phyloP scores from a whole-genome alignment of 108 stramenopile genomes.

The Skeletonema menzelii region DNA sequence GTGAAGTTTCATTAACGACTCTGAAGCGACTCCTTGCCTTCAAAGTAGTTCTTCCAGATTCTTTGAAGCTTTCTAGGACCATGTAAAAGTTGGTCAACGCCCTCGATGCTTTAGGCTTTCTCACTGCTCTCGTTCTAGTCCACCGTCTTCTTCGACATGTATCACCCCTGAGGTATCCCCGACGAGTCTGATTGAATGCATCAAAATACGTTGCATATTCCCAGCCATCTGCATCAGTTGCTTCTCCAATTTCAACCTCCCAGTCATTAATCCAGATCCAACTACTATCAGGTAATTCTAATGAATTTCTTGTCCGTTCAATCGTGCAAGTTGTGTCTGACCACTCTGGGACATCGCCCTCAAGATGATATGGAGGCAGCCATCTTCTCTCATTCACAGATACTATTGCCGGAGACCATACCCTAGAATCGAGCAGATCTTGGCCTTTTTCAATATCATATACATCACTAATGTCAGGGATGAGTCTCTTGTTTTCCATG shows the following conservation, averaged over 20 bases:
- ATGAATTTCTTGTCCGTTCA: constrained; percentile 51
- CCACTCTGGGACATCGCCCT: constrained; percentile 77
- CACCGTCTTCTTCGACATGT: constrained; percentile 70
- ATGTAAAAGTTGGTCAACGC: neutral
- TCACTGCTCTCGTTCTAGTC: constrained; percentile 71
- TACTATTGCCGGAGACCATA: constrained; percentile 65
- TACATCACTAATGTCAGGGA: constrained; percentile 51
- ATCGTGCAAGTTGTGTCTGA: constrained; percentile 71
- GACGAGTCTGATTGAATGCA: constrained; percentile 54
- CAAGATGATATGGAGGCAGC: constrained; percentile 64
- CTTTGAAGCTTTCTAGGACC: constrained; percentile 17
- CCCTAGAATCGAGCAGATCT: constrained; percentile 61
- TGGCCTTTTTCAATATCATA: constrained; percentile 65
- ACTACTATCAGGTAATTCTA: constrained; percentile 67
- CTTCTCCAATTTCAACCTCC: constrained; percentile 67
- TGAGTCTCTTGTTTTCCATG: constrained; percentile 75
- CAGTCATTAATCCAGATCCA: constrained; percentile 88
- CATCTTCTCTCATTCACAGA: constrained; percentile 31
- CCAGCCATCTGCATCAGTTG: constrained; percentile 82
- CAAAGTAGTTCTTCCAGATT: constrained; percentile 52
- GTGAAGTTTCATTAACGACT: constrained; percentile 54
- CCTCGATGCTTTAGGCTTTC: constrained; percentile 1
- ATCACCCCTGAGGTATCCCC: constrained; percentile 67
- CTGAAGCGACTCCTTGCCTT: constrained; percentile 60
- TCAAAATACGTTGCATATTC: constrained; percentile 81